These are phyloP conservation scores for Rhizomucor pusillus DNA, from an alignment of 371 early-diverging fungal species.

Conservation along the genomic window DNA sequence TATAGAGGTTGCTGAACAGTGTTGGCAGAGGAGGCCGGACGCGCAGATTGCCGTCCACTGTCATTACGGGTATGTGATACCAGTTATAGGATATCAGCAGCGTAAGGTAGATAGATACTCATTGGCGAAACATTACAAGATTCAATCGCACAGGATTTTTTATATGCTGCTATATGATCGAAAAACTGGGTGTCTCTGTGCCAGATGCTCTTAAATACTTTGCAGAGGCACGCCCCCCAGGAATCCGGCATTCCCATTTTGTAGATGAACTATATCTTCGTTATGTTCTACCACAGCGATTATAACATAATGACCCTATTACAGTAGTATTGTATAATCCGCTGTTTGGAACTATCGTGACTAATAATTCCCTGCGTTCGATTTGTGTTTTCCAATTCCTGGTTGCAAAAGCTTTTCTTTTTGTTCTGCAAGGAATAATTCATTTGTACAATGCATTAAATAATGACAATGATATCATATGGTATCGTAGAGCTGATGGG, in stretches of 20 bases:
- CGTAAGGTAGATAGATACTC: not conserved
- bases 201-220: constrained; percentile 59
- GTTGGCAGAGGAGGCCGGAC: constrained; percentile 60
- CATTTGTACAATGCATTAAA: too few relatives aligned
- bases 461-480: too few relatives aligned
- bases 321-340: too few relatives aligned
- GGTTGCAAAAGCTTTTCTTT: too few relatives aligned
- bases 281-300: constrained; percentile 40
- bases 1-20: constrained; percentile 45
- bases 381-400: too few relatives aligned
- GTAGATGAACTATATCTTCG: constrained; percentile 64
- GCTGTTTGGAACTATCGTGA: too few relatives aligned
- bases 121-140: constrained; percentile 10
- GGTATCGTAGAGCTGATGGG: too few relatives aligned
- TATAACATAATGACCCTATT: not conserved
- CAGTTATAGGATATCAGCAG: not conserved
- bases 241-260: constrained; percentile 69
- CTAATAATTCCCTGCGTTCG: too few relatives aligned
- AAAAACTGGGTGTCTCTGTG: constrained; percentile 54
- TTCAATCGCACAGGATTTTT: constrained; percentile 73
- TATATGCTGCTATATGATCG: constrained; percentile 68
- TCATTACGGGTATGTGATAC: constrained; percentile 60
- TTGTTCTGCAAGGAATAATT: too few relatives aligned
- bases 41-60: constrained; percentile 73
- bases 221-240: constrained; percentile 64